Evolutionary conservation across 2,329 filamentous ascomycete genomes (phyloP), one percentile per base, ranked within the genome.

Genomic region (Fusarium phyllophilum): DNA sequence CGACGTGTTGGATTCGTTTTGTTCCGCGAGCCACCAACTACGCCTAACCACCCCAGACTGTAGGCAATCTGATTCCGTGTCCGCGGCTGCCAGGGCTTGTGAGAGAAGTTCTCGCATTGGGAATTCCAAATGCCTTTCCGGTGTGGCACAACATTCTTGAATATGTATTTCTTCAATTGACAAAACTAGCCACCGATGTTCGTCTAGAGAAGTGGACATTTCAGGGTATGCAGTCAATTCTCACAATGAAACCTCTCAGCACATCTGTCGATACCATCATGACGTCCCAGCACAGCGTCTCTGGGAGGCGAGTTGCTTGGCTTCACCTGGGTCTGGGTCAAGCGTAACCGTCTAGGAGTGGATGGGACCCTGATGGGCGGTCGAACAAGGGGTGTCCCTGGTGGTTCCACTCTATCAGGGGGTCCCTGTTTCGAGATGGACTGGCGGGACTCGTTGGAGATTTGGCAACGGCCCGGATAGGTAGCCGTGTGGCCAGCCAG

Each of bases 391-490:
- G 65, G 67, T 20, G 62, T 61, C 34, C 41, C 22, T 20, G 38
- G 13, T 8, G 29, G 38, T 55, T 15, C 69, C 59, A 61, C 57
- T 58, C 31, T 18, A 18, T 60, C 60, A 70, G 63, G 76, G 71
- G 46, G 8, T 14, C 57, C 73, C 46, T 69, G 64, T 63, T 71
- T 63, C 61, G 41, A 77, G 59, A 68, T 67, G 65, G 69, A 49
- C 61, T 63, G 29, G 75, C 58, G 68, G 69, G 69, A 58, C 68
- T 74, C 62, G 66, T 74, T 77, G 72, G 75, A 75, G 74, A 78
- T 75, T 78, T 76, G 72, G 70, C 74, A 79, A 79, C 80, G 79
- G 80, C 75, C 80, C 80, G 80, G 80, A 79, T 79, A 78, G 71
- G 66, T 77, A 81, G 79, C 80, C 79, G 80, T 81, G 73, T 80